phyloP scores from a whole-genome alignment of 805 yeast genomes.

The Spencermartinsiella europaea region DNA sequence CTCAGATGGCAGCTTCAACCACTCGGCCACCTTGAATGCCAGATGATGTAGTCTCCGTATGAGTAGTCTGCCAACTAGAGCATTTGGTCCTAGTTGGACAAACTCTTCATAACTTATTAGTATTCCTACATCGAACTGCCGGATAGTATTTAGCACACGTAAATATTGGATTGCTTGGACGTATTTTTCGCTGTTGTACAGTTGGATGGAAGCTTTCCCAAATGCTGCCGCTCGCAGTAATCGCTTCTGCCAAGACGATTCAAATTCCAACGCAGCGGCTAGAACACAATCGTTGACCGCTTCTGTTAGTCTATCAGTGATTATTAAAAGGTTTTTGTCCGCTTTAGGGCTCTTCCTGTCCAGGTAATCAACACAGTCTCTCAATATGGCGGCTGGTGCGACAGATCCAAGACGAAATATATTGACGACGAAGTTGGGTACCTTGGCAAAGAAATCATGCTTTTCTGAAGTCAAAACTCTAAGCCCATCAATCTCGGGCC shows the following conservation, averaged over 20 bases:
- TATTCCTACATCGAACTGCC: conserved; percentile 61
- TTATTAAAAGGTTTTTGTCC: conserved; percentile 61
- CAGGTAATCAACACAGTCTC: conserved; percentile 70
- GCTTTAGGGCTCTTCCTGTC: conserved; percentile 72
- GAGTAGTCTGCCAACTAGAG: conserved; percentile 52
- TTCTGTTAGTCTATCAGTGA: conserved; percentile 41
- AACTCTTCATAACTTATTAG: conserved; percentile 59
- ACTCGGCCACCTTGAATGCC: conserved; percentile 56
- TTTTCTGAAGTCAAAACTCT: conserved; percentile 54
- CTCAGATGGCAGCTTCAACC: conserved; percentile 44
- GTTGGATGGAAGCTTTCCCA: conserved; percentile 63
- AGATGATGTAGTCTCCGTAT: conserved; percentile 55
- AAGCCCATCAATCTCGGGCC: conserved; percentile 62
- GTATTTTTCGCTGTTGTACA: conserved; percentile 55
- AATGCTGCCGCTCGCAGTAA: conserved; percentile 76
- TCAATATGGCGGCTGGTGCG: conserved; percentile 71
- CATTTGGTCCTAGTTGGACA: conserved; percentile 47
- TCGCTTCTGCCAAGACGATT: conserved; percentile 72
- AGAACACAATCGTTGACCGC: conserved; percentile 70
- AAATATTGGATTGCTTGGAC: conserved; percentile 56
- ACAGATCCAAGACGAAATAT: conserved; percentile 81
- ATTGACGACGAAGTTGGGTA: conserved; percentile 50
- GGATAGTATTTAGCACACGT: conserved; percentile 63
- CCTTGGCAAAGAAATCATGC: conserved; percentile 60
- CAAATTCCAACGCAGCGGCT: conserved; percentile 76